Conservation (phyloP, 306 rosid species). For the Heteromeles arbutifolia region DNA sequence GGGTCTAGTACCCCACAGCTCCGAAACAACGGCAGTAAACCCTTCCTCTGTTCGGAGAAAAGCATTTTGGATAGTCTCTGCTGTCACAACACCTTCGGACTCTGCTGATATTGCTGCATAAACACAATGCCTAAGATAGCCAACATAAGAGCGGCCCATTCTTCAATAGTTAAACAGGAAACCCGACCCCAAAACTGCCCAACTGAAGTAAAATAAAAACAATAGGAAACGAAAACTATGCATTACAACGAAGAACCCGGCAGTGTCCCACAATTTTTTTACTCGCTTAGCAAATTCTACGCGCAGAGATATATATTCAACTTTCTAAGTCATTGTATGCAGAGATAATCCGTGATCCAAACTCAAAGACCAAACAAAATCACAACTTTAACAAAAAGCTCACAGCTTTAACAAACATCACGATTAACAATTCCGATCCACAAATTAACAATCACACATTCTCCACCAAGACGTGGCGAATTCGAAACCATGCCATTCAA, state of each 20-base stretch:
- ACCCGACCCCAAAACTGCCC: constrained; percentile 12
- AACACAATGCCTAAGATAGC: constrained; percentile 43
- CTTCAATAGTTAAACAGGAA: constrained; percentile 9
- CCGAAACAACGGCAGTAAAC: constrained; percentile 58
- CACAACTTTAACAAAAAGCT: not conserved
- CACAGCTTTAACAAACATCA: constrained; percentile 17
- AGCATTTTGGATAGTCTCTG: constrained; percentile 54
- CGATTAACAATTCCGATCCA: constrained; percentile 18
- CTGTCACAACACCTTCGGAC: constrained; percentile 50
- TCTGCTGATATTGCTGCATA: constrained; percentile 58
- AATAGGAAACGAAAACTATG: not conserved
- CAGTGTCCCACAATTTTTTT: not conserved
- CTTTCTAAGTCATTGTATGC: not conserved
- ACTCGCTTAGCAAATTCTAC: not conserved
- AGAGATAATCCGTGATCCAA: constrained; percentile 20
- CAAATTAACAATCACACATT: constrained; percentile 4
- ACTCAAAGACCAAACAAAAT: constrained; percentile 24
- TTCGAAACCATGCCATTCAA: constrained; percentile 18
- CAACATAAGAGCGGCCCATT: constrained; percentile 38
- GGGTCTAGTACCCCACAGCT: constrained; percentile 53
- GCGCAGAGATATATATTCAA: not conserved
- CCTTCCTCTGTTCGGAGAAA: constrained; percentile 70
- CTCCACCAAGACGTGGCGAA: constrained; percentile 15
- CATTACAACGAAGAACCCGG: not conserved
- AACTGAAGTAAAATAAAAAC: not conserved